A percentile compares a stretch with the other conserved stretches of the same genome.
Evolutionary conservation across 1,284 basidiomycete genomes (phyloP).

Genomic region (Moesziomyces antarcticus): DNA sequence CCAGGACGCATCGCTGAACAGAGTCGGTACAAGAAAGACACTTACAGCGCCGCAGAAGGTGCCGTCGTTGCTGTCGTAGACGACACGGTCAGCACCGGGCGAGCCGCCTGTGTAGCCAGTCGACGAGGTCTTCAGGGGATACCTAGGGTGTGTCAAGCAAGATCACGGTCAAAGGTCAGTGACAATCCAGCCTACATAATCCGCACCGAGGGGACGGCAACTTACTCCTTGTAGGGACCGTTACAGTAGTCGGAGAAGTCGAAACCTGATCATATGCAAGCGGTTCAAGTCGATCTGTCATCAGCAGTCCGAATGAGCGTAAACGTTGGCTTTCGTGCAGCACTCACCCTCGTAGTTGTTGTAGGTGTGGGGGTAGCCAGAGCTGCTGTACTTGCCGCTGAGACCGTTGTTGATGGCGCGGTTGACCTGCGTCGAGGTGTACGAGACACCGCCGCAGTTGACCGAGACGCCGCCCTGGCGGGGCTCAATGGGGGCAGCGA

Average conservation of each 20-base stretch:
- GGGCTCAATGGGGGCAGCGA: conserved; percentile 46
- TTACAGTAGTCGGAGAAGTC: conserved; percentile 56
- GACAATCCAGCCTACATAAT: too few relatives aligned
- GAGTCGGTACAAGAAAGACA: background rate
- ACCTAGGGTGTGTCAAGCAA: background rate
- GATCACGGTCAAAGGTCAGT: background rate
- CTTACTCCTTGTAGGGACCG: conserved; percentile 33
- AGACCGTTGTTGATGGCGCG: conserved; percentile 46
- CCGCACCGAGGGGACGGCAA: background rate
- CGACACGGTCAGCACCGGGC: conserved; percentile 55
- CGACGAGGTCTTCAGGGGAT: conserved; percentile 17
- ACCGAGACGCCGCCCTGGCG: conserved; percentile 45
- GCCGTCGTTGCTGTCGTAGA: conserved; percentile 39
- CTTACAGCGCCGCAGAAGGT: conserved; percentile 51
- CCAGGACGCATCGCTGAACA: too few relatives aligned
- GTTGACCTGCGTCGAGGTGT: conserved; percentile 42
- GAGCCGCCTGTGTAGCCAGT: conserved; percentile 50
- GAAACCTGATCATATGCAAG: conserved; percentile 30
- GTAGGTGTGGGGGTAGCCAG: conserved; percentile 51
- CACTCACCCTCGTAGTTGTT: conserved; percentile 23
- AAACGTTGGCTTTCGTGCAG: background rate
- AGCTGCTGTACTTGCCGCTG: conserved; percentile 25
- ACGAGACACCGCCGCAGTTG: conserved; percentile 43
- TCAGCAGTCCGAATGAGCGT: background rate
- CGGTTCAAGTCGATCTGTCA: background rate